phyloP scores from a whole-genome alignment of 2,329 filamentous ascomycete species.

The Remersonia thermophila region DNA sequence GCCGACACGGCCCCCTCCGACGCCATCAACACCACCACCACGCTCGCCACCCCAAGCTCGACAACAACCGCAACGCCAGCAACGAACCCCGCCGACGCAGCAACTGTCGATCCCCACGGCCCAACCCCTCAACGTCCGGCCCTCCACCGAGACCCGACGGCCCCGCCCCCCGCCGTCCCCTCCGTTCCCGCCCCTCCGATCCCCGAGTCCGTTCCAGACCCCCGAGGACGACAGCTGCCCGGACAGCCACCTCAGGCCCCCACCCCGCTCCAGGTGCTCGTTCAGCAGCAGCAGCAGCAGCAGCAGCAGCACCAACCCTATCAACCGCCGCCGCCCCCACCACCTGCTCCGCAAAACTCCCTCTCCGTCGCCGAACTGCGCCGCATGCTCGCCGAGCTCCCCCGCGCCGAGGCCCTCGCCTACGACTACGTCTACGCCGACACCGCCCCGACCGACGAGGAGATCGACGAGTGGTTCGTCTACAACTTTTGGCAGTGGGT shows the following conservation, averaged over 20 bases:
- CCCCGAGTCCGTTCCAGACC: constrained; percentile 3
- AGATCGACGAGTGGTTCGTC: constrained; percentile 95
- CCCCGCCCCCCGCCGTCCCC: constrained; percentile 18
- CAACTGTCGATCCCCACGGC: constrained; percentile 2
- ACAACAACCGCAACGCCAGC: not conserved
- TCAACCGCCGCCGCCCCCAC: constrained; percentile 8
- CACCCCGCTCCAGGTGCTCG: constrained; percentile 7
- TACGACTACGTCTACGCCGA: constrained; percentile 83
- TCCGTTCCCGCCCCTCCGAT: constrained; percentile 9
- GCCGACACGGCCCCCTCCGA: not conserved
- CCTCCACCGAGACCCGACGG: constrained; percentile 15
- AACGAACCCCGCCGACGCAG: not conserved
- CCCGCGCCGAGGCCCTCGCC: constrained; percentile 50
- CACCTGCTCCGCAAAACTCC: constrained; percentile 40
- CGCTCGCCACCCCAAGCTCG: too few species aligned
- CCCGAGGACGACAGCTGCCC: too few species aligned
- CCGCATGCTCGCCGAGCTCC: constrained; percentile 62
- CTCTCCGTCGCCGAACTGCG: constrained; percentile 63
- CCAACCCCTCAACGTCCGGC: constrained; percentile 5
- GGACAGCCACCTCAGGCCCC: too few species aligned
- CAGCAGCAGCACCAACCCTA: constrained; percentile 3
- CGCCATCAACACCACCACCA: too few species aligned
- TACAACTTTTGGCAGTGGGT: constrained; percentile 80
- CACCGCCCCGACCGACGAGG: constrained; percentile 62
- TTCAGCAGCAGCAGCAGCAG: constrained; percentile 2